These are phyloP conservation scores for Aeschynomene evenia DNA, from an alignment of 306 rosid genomes.

Conservation along the genomic window DNA sequence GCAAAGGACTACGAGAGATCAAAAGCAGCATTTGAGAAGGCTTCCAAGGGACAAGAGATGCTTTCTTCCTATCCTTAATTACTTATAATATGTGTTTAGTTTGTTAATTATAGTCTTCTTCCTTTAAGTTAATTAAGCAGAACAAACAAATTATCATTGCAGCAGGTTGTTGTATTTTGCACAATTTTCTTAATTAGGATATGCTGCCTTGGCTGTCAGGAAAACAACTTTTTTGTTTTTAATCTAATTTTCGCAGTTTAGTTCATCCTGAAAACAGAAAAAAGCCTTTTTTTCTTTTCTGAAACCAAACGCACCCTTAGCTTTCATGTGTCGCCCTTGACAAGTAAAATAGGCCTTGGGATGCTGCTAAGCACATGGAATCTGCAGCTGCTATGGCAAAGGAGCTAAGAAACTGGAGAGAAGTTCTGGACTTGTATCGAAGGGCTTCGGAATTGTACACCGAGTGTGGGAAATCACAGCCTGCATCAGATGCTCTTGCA, in stretches of 20 bases:
- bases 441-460: slow-evolving; percentile 84
- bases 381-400: slow-evolving; percentile 89
- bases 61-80: slow-evolving; percentile 94
- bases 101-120: not conserved
- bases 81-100: too few species aligned
- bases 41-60: slow-evolving; percentile 96
- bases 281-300: too few species aligned
- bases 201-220: too few species aligned
- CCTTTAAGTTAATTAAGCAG: not conserved
- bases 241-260: too few species aligned
- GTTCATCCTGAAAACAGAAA: too few species aligned
- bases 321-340: slow-evolving; percentile 47
- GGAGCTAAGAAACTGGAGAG: slow-evolving; percentile 74
- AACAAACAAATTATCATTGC: not conserved
- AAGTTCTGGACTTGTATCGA: slow-evolving; percentile 76
- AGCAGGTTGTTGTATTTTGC: not conserved
- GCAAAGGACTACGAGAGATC: slow-evolving; percentile 78
- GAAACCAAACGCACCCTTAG: too few species aligned
- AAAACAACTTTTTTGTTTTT: too few species aligned
- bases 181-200: not conserved
- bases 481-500: slow-evolving; percentile 92
- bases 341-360: slow-evolving; percentile 77
- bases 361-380: slow-evolving; percentile 96
- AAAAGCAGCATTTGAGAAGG: slow-evolving; percentile 77
- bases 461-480: slow-evolving; percentile 84